A percentile compares a stretch with the other conserved stretches of the same genome.
Evolutionary conservation across 2,329 filamentous ascomycete species (phyloP).

Genomic region (Aspergillus sp.): DNA sequence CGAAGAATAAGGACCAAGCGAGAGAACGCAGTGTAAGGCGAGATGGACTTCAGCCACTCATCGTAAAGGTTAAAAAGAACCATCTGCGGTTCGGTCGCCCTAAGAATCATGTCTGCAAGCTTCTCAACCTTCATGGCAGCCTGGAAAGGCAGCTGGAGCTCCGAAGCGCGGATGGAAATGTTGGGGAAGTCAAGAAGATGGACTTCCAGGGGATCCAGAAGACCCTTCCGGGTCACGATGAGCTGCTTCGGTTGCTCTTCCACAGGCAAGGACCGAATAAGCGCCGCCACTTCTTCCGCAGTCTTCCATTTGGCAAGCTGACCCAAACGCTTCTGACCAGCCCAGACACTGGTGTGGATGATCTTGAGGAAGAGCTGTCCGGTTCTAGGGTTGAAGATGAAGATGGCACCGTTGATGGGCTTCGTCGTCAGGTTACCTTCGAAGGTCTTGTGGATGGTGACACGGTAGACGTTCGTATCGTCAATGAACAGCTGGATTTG

Average conservation of each 20-base stretch:
- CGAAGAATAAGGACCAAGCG: conserved; percentile 89
- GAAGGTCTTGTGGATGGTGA: conserved; percentile 99
- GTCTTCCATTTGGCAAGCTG: conserved; percentile 99
- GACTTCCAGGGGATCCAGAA: conserved; percentile 94
- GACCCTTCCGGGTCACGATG: conserved; percentile 95
- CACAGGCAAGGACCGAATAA: conserved; percentile 91
- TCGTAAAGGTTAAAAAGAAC: conserved; percentile 98
- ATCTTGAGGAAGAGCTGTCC: conserved; percentile 98
- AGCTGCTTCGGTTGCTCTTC: conserved; percentile 99
- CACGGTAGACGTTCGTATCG: conserved; percentile 98
- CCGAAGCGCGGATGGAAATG: conserved; percentile 95
- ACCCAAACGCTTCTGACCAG: conserved; percentile 96
- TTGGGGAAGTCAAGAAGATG: conserved; percentile 98
- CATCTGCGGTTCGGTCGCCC: conserved; percentile 99
- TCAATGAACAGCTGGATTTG: conserved; percentile 99
- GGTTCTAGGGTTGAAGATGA: conserved; percentile 99
- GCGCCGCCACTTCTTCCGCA: conserved; percentile 95
- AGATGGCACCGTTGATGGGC: conserved; percentile 98
- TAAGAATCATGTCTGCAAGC: conserved; percentile 96
- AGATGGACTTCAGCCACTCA: conserved; percentile 97
- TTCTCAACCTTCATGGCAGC: conserved; percentile 99
- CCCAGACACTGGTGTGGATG: conserved; percentile 99
- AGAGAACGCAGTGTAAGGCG: conserved; percentile 97
- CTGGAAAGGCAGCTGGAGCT: conserved; percentile 96
- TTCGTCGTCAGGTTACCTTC: conserved; percentile 99